Base-by-base conservation (phyloP, 164 flowering plant genomes). In the Kalanchoe fedtschenkoi region DNA sequence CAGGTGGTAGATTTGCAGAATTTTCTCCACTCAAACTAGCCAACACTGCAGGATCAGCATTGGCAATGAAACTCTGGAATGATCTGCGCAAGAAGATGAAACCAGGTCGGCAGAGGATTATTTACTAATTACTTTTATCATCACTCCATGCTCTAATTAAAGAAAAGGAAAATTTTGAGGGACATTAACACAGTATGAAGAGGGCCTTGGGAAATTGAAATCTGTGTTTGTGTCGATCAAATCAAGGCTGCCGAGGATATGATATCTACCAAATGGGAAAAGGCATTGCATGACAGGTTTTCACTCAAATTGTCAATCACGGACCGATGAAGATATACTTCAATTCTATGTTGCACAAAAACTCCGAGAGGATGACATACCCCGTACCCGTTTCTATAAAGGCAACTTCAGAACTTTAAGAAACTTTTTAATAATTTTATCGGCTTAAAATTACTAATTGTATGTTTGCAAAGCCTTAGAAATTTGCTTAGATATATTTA, bases 11-110 rank as follows among this genome's bases (percentile, higher is more conserved):
- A 43, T 78, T 87, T 63, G 78, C 85, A 60, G 74, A 61, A 44
- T 71, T 78, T 60, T 77, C 83, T 55, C 70, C 72, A 78, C 76
- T 74, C 68, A 88, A 21, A 62, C 83, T 73, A 65, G 88, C 80
- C 43, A 88, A 64, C 53, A 86, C 73, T 15, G 78, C 73, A 21
- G 92, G 91, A 79, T 85, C 83, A 61, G 87, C 74, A 60, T 69
- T 81, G 46, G 97, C 78, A 37, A 88, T 73, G 65, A 93, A 84
- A 63, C 75, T 81, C 57, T 90, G 96, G 69, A 88, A 88, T 64
- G 96, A 80, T 67, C 97, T 93, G 71, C 47, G 62, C 41, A 63
- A 44, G 62, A 4, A 44, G 30, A 33, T 2, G 13, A 37, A 39
- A 53, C 38, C 30, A 55, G 42, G 32, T 51, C 15, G 32, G 17